Percentiles rank a stretch among this genome's conserved stretches.
phyloP scores from a whole-genome alignment of 2,329 filamentous ascomycete genomes.

The Triangularia setosa region DNA sequence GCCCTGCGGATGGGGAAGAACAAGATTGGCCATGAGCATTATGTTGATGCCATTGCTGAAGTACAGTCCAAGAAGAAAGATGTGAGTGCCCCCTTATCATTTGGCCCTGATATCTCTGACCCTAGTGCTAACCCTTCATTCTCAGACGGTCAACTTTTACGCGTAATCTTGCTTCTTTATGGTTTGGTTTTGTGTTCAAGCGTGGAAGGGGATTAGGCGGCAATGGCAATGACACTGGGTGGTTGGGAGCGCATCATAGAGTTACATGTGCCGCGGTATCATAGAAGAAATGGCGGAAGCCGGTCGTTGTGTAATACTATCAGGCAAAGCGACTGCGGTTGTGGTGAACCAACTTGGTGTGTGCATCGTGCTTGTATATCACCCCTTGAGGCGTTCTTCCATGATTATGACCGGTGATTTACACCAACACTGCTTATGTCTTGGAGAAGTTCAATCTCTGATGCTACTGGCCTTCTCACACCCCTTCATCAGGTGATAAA shows the following conservation, averaged over 20 bases:
- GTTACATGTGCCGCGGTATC: conserved; percentile 6
- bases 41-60: conserved; percentile 96
- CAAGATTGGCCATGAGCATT: conserved; percentile 97
- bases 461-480: no score
- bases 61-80: conserved; percentile 97
- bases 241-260: conserved; percentile 13
- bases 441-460: no score
- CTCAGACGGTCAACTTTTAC: conserved; percentile 36
- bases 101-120: not conserved
- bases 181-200: not conserved
- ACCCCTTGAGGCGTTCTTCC: not conserved
- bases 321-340: not conserved
- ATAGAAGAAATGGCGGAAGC: conserved; percentile 16
- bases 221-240: not conserved
- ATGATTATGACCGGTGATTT: no score
- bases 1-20: conserved; percentile 88
- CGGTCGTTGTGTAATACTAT: conserved; percentile 19
- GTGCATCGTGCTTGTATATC: not conserved
- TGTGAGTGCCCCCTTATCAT: conserved; percentile 39
- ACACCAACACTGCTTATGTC: no score
- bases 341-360: not conserved
- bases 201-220: not conserved
- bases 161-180: conserved; percentile 30
- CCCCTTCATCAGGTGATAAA: no score
- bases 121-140: not conserved